Base-by-base conservation (phyloP, 1,139 yeast genomes). In the Wickerhamomyces sp. region DNA sequence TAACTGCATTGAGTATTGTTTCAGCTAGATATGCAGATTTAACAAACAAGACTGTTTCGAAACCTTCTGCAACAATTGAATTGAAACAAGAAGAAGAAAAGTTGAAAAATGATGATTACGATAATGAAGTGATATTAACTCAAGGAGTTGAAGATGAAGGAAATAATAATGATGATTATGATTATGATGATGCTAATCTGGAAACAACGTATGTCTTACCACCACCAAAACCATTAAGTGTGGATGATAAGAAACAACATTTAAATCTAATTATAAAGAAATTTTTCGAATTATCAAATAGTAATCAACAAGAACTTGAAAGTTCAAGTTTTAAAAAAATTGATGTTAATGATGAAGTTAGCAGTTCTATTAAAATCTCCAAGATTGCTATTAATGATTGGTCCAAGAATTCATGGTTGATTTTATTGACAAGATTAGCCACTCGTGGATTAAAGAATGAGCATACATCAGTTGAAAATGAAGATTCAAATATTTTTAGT, bases 321-420 rank as follows among this genome's bases (percentile, higher is more conserved):
- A 27, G 27, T 15, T 38, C 40, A 13, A 52, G 52, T 40, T 36
- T 46, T 11, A 41, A 40, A 15, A 47, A 43, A n/a, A 47, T 48
- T 10, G 42, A 43, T 27, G 40, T 45, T 10, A 43, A 41, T 29
- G 52, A 51, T 14, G 36, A 40, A 10, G 41, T 42, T n/a, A 41
- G 41, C 6, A 47, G 63, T 58, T 32, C 69, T 45, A 60, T 64
- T 23, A 76, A 73, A 50, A 66, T 80, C 40, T 70, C 76, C 2
- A 77, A 72, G 48, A 72, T 78, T 10, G 86, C 85, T 4, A 77
- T 80, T 30, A 67, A 73, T 26, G 69, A 76, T 34, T 85, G 93
- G 91, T 77, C 75, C 41, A 75, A 76, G 46, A 84, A 81, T 53
- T 80, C 93, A 1, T 89, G 96, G 96, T 67, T 87, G 15, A 70